Evolutionary conservation across 306 rosid species (phyloP), one percentile per base, ranked within the genome.

Genomic region (Gleditsia sinensis): DNA sequence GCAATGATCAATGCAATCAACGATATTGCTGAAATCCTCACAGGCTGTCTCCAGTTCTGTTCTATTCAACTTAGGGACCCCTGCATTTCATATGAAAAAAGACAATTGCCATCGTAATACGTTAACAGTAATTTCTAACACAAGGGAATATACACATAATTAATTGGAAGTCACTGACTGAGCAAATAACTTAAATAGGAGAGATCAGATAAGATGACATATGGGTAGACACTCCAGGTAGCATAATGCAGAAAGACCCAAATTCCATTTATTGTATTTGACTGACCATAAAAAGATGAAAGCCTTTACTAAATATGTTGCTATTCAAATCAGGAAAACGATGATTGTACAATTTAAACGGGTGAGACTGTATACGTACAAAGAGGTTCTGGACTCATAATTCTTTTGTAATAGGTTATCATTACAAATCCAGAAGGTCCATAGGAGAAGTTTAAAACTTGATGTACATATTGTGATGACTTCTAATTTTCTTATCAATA

Each of bases 1-100:
- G 77, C 85, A 78, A 45, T 75, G 81, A 17, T 80, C 86, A 58
- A 67, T 14, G 49, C 75, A 81, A 77, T 45, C 48, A 46, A 95
- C 75, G 27, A 95, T 92, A 67, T 95, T 95, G 86, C 99, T 95
- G 76, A 95, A 95, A 83, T 90, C 98, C 61, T 95, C 99, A 81
- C 99, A 95, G 12, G 99, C 99, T 21, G 84, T 85, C 85, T 88
- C 96, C 67, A 95, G 72, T 69, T 95, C 98, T 48, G 69, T 39
- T 75, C 93, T 76, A 82, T 95, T 88, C 85, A 95, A 75, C 82
- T 95, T 95, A 16, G 99, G 98, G 50, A 89, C 98, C 46, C 98
- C 99, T 95, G 79, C 57, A 84, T 71, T 74, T 77, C 49, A 79
- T 39, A 25, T 33, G 32, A 71, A 49, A 9, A 59, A 9, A 23